These are phyloP conservation scores for Biscogniauxia marginata DNA, from an alignment of 2,329 filamentous ascomycete species.

Conservation along the genomic window DNA sequence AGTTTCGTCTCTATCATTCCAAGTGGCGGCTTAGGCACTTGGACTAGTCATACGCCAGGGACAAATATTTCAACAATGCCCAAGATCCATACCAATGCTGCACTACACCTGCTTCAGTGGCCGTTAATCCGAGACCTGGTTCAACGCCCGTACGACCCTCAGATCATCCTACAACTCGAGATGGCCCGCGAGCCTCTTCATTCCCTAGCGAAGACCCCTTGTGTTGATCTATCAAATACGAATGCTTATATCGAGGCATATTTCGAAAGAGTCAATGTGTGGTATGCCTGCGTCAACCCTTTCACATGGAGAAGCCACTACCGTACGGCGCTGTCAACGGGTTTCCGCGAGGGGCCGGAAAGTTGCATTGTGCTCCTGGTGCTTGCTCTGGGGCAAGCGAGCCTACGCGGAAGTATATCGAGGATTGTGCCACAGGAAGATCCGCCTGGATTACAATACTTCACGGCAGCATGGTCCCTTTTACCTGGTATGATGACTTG, in stretches of 20 bases:
- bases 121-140: slow-evolving; percentile 77
- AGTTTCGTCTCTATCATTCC: slow-evolving; percentile 56
- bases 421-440: slow-evolving; percentile 66
- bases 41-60: slow-evolving; percentile 53
- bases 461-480: slow-evolving; percentile 75
- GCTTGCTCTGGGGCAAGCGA: slow-evolving; percentile 73
- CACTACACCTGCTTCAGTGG: slow-evolving; percentile 76
- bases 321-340: slow-evolving; percentile 69
- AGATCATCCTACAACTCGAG: slow-evolving; percentile 78
- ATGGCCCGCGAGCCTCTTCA: slow-evolving; percentile 76
- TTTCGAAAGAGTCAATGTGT: slow-evolving; percentile 78
- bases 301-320: slow-evolving; percentile 78
- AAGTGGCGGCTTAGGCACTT: slow-evolving; percentile 68
- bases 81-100: slow-evolving; percentile 78
- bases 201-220: slow-evolving; percentile 61
- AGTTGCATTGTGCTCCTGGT: slow-evolving; percentile 81
- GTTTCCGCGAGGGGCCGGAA: slow-evolving; percentile 75
- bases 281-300: slow-evolving; percentile 83
- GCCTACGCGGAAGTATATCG: slow-evolving; percentile 73
- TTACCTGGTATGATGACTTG: slow-evolving; percentile 77
- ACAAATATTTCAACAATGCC: slow-evolving; percentile 83
- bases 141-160: slow-evolving; percentile 73
- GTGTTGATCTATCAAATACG: slow-evolving; percentile 72
- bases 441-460: slow-evolving; percentile 74
- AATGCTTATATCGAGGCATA: slow-evolving; percentile 75